Evolutionary conservation across 2,329 filamentous ascomycete genomes (phyloP), one percentile per base, ranked within the genome.

Genomic region (Fusarium cyanostomum): DNA sequence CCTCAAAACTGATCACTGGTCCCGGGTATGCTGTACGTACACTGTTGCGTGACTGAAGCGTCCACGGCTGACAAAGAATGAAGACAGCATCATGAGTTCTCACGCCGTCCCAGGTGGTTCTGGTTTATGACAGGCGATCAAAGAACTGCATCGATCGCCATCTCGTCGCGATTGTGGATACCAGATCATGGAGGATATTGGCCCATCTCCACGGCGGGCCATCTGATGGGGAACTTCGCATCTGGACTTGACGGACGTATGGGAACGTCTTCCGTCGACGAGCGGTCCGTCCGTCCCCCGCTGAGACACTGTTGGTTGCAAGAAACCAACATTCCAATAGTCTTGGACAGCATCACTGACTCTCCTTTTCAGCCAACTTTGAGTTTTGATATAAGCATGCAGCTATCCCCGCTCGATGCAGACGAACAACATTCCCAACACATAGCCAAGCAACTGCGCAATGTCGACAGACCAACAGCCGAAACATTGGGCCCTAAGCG

Each of bases 281-380:
- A 43, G 24, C 15, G 28, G 24, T 11, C n/a, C n/a, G n/a, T n/a
- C n/a, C n/a, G n/a, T 24, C 33, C 28, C 12, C 1, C 16, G 10
- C 9, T 21, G 41, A 53, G 46, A 58, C 57, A 37, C 24, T 42
- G 43, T 65, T 62, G 56, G 46, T 13, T 50, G 34, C 31, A 38
- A 35, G 26, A 33, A 28, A n/a, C 24, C 3, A 37, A 21, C 56
- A 64, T 62, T 65, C 56, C 52, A 42, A 26, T 9, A 31, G n/a
- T 39, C 10, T 26, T 15, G 4, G 7, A 28, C 11, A 35, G 8
- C 5, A 28, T 37, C 13, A 57, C 62, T 62, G 61, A 56, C 0
- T 8, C 26, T 45, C 26, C 4, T 8, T 15, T 21, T 35, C 18
- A 52, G 24, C 27, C n/a, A 26, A 21, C n/a, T 18, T n/a, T 26